These are phyloP conservation scores for Lachancea sp. DNA, from an alignment of 805 yeast species.

Conservation along the genomic window DNA sequence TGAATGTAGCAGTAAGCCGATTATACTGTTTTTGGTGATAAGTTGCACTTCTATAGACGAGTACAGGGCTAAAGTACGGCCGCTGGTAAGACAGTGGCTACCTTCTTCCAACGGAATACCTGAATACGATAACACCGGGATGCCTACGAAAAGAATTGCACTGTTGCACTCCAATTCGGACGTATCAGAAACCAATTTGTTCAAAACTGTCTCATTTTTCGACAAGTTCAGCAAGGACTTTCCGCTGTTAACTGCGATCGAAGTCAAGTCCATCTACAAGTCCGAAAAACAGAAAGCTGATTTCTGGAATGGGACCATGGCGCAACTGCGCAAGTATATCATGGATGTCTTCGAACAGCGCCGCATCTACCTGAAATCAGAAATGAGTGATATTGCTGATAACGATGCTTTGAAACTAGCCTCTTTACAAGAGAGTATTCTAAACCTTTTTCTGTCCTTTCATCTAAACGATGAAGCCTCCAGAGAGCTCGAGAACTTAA, in stretches of 20 bases:
- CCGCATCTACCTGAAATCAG: conserved; percentile 10
- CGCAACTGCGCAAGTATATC: conserved; percentile 19
- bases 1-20: conserved; percentile 34
- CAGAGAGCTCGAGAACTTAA: conserved; percentile 16
- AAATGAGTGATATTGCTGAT: conserved; percentile 3
- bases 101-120: conserved; percentile 13
- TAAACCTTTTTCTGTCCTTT: conserved; percentile 25
- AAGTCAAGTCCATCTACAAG: conserved; percentile 30
- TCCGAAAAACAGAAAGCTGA: conserved; percentile 27
- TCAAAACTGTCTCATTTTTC: conserved; percentile 27
- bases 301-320: conserved; percentile 27
- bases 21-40: conserved; percentile 63
- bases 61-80: conserved; percentile 74
- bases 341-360: conserved; percentile 27
- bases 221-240: conserved; percentile 32
- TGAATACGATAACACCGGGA: neutral
- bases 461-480: conserved; percentile 26
- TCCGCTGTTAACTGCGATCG: conserved; percentile 25
- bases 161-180: conserved; percentile 29
- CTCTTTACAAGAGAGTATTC: conserved; percentile 21
- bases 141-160: conserved; percentile 14
- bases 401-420: conserved; percentile 2
- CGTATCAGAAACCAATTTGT: conserved; percentile 28
- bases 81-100: conserved; percentile 78
- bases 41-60: conserved; percentile 61